Conservation (phyloP, 305 asterid genomes). For the Vinca major region DNA sequence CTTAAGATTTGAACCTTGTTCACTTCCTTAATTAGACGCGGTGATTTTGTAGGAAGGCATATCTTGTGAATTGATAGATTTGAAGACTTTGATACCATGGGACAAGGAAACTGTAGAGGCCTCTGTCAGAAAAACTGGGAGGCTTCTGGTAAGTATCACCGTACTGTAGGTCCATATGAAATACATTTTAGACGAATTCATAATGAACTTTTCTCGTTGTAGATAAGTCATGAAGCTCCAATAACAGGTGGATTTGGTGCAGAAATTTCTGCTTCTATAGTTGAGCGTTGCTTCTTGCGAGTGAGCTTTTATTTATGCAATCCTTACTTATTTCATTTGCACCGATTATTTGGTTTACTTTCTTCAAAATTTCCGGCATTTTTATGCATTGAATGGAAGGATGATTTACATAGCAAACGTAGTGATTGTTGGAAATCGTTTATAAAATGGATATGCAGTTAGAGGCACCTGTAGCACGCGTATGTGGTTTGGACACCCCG, state of each 20-base stretch:
- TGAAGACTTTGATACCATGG: constrained; percentile 88
- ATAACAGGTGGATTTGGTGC: constrained; percentile 93
- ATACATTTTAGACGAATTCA: background rate
- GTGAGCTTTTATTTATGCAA: constrained; percentile 24
- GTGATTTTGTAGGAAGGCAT: constrained; percentile 63
- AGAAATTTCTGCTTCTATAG: constrained; percentile 83
- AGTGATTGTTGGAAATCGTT: background rate
- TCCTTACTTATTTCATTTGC: background rate
- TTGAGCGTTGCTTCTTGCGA: constrained; percentile 85
- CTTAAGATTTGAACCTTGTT: background rate
- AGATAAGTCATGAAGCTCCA: constrained; percentile 98
- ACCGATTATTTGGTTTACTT: constrained; percentile 4
- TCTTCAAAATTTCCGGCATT: background rate
- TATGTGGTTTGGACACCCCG: constrained; percentile 93
- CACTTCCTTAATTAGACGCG: background rate
- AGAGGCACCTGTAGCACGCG: constrained; percentile 91
- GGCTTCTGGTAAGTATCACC: constrained; percentile 57
- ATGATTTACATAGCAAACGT: background rate
- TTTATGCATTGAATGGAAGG: background rate
- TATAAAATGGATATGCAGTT: constrained; percentile 39
- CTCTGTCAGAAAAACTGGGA: constrained; percentile 84
- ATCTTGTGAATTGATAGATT: constrained; percentile 92
- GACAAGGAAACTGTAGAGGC: constrained; percentile 93
- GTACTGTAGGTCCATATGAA: background rate
- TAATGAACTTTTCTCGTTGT: constrained; percentile 8